Percentiles rank a stretch among this genome's conserved stretches.
phyloP scores from a whole-genome alignment of 768 basidiomycete species.

The Tulasnella sp. region DNA sequence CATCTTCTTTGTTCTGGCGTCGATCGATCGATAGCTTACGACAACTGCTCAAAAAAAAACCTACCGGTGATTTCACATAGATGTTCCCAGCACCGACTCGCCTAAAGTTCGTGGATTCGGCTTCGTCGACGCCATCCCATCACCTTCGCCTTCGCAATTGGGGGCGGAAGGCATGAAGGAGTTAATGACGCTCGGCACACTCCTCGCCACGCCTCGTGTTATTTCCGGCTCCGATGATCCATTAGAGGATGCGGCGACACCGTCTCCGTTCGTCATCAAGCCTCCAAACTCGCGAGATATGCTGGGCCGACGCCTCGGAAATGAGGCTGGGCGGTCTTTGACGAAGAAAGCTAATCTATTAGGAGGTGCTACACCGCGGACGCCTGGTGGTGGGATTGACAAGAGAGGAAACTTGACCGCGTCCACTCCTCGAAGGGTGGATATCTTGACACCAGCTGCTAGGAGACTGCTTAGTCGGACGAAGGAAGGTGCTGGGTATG shows the following conservation, averaged over 20 bases:
- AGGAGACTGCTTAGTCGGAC: conserved; percentile 70
- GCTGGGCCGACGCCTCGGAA: conserved; percentile 79
- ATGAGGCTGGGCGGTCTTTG: conserved; percentile 77
- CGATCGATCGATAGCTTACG: background rate
- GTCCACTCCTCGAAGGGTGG: conserved; percentile 74
- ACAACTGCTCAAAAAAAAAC: conserved; percentile 25
- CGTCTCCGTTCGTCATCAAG: conserved; percentile 76
- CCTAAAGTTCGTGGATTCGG: conserved; percentile 59
- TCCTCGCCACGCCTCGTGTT: conserved; percentile 88
- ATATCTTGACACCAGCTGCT: conserved; percentile 85
- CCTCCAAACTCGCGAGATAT: conserved; percentile 78
- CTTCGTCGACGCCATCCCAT: conserved; percentile 83
- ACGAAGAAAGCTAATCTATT: conserved; percentile 73
- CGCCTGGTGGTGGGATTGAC: conserved; percentile 45
- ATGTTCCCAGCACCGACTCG: conserved; percentile 34
- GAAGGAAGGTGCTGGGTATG: conserved; percentile 35
- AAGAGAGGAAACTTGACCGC: conserved; percentile 38
- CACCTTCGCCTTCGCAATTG: conserved; percentile 80
- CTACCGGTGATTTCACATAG: conserved; percentile 5
- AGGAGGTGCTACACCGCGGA: conserved; percentile 48
- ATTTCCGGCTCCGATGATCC: conserved; percentile 67
- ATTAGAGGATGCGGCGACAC: conserved; percentile 44
- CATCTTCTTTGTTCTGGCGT: background rate
- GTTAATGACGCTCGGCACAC: conserved; percentile 96
- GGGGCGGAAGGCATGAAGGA: conserved; percentile 84